Conservation (phyloP, 495 filamentous ascomycete genomes). For the Daldinia vernicosa region DNA sequence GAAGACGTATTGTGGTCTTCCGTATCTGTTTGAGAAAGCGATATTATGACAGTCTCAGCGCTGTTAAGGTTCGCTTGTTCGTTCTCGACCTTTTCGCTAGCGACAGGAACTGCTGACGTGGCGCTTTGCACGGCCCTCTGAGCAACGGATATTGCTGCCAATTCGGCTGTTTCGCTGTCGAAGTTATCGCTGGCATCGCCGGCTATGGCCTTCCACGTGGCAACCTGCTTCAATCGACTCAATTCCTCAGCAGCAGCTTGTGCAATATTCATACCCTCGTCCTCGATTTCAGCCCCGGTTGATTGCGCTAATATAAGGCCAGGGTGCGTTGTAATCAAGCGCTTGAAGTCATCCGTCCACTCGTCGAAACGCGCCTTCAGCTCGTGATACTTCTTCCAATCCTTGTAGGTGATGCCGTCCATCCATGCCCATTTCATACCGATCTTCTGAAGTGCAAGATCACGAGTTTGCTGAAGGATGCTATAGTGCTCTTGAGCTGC, state of each 20-base stretch:
- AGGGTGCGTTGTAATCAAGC: slow-evolving; percentile 74
- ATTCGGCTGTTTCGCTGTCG: slow-evolving; percentile 54
- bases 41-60: slow-evolving; percentile 34
- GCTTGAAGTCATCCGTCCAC: slow-evolving; percentile 82
- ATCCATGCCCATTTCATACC: slow-evolving; percentile 98
- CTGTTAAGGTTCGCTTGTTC: slow-evolving; percentile 6
- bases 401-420: slow-evolving; percentile 93
- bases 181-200: slow-evolving; percentile 82
- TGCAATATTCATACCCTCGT: slow-evolving; percentile 80
- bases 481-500: slow-evolving; percentile 83
- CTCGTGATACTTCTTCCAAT: slow-evolving; percentile 91
- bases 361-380: slow-evolving; percentile 84
- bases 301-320: slow-evolving; percentile 74
- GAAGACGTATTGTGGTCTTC: slow-evolving; percentile 31
- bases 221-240: slow-evolving; percentile 81
- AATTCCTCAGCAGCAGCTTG: slow-evolving; percentile 85
- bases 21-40: slow-evolving; percentile 28
- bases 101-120: slow-evolving; percentile 30
- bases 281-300: slow-evolving; percentile 74
- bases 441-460: slow-evolving; percentile 91
- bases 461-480: slow-evolving; percentile 83
- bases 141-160: slow-evolving; percentile 53
- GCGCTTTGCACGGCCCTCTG: slow-evolving; percentile 43
- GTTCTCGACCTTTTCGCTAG: slow-evolving; percentile 21
- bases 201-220: slow-evolving; percentile 83